A percentile compares a stretch with the other conserved stretches of the same genome.
These are phyloP conservation scores for Paraleonurus japonicus DNA, from an alignment of 257 asterid species.

Conservation along the genomic window DNA sequence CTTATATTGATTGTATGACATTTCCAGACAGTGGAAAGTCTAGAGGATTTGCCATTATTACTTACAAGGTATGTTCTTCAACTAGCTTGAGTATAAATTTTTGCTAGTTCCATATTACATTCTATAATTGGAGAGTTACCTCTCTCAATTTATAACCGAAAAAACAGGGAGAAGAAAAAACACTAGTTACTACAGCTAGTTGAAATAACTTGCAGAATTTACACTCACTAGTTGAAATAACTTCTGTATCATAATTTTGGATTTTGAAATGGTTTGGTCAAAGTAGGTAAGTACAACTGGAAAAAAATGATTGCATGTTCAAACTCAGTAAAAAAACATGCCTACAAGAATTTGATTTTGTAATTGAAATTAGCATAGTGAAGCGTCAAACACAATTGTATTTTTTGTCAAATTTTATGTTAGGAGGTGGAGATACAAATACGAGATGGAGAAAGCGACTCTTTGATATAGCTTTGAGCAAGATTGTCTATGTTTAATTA, in stretches of 20 bases:
- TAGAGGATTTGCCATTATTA: slow-evolving; percentile 93
- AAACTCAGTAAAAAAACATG: background rate
- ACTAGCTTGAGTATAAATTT: slow-evolving; percentile 1
- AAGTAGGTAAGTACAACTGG: background rate
- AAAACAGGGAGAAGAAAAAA: background rate
- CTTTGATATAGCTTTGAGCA: background rate
- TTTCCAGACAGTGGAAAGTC: slow-evolving; percentile 93
- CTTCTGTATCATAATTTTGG: background rate
- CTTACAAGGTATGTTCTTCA: slow-evolving; percentile 64
- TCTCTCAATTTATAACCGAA: background rate
- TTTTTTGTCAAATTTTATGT: background rate
- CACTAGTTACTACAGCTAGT: background rate
- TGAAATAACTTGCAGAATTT: too few relatives aligned
- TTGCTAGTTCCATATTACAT: background rate
- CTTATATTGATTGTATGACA: slow-evolving; percentile 73
- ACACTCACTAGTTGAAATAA: too few relatives aligned
- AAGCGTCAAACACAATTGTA: background rate
- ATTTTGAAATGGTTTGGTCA: background rate
- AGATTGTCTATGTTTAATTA: background rate
- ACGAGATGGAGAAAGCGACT: too few relatives aligned
- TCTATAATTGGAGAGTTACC: background rate
- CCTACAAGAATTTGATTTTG: background rate
- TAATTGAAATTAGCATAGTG: background rate
- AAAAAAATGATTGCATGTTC: background rate
- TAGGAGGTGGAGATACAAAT: too few relatives aligned